phyloP scores from a whole-genome alignment of 2,329 filamentous ascomycete species.

The Aspergillus carbonarius region DNA sequence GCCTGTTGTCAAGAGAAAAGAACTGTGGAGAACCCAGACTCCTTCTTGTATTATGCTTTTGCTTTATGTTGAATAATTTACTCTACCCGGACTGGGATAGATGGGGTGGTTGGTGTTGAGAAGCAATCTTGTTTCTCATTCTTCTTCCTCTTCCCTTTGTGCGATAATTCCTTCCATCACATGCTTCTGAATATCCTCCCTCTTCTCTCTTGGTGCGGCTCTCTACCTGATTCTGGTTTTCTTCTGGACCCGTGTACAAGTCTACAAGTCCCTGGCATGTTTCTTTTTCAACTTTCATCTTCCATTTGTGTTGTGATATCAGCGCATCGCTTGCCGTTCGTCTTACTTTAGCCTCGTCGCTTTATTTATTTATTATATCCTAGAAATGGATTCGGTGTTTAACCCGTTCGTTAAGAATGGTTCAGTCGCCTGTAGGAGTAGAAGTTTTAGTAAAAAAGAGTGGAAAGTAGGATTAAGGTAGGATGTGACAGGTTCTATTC shows the following conservation, averaged over 20 bases:
- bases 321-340: conserved; percentile 18
- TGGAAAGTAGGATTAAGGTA: not conserved
- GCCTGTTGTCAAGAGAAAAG: not conserved
- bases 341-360: conserved; percentile 9
- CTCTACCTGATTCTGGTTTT: conserved; percentile 14
- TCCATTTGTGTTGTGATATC: conserved; percentile 22
- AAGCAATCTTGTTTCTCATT: conserved; percentile 17
- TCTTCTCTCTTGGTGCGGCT: conserved; percentile 20
- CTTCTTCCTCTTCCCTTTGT: conserved; percentile 19
- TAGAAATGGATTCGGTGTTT: conserved; percentile 17
- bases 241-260: conserved; percentile 20
- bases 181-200: not conserved
- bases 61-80: conserved; percentile 12
- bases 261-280: conserved; percentile 23
- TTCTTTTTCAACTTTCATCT: conserved; percentile 14
- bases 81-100: not conserved
- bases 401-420: not conserved
- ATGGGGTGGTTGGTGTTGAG: conserved; percentile 4
- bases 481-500: not conserved
- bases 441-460: not conserved
- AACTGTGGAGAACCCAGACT: not conserved
- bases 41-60: conserved; percentile 4
- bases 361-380: conserved; percentile 11
- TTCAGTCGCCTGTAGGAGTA: too few relatives aligned
- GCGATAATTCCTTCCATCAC: conserved; percentile 13